These are phyloP conservation scores for Phylloporus sp. DNA, from an alignment of 768 basidiomycete genomes.

Conservation along the genomic window DNA sequence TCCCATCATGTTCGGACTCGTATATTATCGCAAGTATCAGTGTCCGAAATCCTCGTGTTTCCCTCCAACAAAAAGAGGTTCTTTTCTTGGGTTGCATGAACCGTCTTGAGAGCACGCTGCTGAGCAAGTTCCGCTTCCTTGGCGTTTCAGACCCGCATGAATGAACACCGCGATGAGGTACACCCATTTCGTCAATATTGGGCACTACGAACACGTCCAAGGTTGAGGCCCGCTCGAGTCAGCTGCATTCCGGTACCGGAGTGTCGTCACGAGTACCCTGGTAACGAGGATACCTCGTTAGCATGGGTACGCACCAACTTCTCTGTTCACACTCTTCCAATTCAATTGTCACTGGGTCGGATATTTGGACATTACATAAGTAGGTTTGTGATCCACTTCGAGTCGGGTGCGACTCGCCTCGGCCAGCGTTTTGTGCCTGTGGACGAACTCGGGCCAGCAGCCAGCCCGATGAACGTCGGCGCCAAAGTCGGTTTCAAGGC, in stretches of 20 bases:
- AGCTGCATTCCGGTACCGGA: background rate
- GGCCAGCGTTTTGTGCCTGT: too few relatives aligned
- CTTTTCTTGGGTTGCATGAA: background rate
- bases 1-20: background rate
- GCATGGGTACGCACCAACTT: too few relatives aligned
- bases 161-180: background rate
- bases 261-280: background rate
- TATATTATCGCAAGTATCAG: too few relatives aligned
- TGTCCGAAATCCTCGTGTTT: background rate
- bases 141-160: constrained; percentile 8
- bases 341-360: background rate
- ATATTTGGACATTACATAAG: too few relatives aligned
- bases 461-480: too few relatives aligned
- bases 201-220: background rate
- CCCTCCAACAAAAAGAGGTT: too few relatives aligned
- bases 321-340: background rate
- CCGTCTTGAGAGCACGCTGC: background rate
- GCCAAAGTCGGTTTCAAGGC: too few relatives aligned
- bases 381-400: too few relatives aligned
- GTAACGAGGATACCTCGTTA: background rate
- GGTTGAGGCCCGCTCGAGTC: background rate
- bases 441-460: too few relatives aligned
- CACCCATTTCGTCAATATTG: background rate
- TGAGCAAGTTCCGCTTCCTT: background rate
- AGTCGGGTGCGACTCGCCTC: too few relatives aligned